phyloP scores from a whole-genome alignment of 768 basidiomycete species.

The Lepiota brunneoincarnata region DNA sequence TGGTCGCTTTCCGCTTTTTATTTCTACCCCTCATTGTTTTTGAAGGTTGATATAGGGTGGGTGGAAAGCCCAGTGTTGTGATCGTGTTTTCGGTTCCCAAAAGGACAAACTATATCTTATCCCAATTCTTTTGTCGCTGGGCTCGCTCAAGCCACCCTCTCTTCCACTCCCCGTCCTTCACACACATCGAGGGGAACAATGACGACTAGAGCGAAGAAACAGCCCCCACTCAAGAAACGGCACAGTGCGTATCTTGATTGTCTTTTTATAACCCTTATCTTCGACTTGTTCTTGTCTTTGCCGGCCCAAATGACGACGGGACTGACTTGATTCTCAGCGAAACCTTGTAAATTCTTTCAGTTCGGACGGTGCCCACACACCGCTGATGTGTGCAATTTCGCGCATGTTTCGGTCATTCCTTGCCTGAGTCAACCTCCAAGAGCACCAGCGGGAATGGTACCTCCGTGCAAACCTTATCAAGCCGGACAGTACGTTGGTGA shows the following conservation, averaged over 20 bases:
- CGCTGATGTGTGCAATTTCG: slow-evolving; percentile 47
- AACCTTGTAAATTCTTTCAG: slow-evolving; percentile 50
- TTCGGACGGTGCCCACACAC: slow-evolving; percentile 37
- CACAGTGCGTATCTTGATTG: slow-evolving; percentile 29
- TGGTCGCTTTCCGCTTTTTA: background rate
- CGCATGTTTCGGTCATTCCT: slow-evolving; percentile 34
- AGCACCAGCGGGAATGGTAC: background rate
- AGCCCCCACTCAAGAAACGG: slow-evolving; percentile 34
- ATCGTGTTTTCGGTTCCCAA: background rate
- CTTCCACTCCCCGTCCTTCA: slow-evolving; percentile 9
- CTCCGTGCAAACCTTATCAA: background rate
- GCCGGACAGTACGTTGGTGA: background rate
- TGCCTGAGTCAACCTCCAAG: slow-evolving; percentile 2
- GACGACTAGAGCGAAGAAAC: slow-evolving; percentile 25
- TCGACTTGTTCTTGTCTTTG: slow-evolving; percentile 2
- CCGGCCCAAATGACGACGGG: no score
- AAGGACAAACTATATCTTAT: slow-evolving; percentile 2
- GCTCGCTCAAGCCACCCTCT: background rate
- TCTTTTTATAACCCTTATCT: background rate
- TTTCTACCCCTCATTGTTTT: background rate
- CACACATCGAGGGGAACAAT: slow-evolving; percentile 16
- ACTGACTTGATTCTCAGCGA: slow-evolving; percentile 29
- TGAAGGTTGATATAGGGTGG: slow-evolving; percentile 5
- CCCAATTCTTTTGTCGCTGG: background rate
- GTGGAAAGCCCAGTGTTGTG: background rate